A percentile compares a stretch with the other conserved stretches of the same genome.
Evolutionary conservation across 78 protist genomes (phyloP).

Genomic region (Speleostelium caveatum): DNA sequence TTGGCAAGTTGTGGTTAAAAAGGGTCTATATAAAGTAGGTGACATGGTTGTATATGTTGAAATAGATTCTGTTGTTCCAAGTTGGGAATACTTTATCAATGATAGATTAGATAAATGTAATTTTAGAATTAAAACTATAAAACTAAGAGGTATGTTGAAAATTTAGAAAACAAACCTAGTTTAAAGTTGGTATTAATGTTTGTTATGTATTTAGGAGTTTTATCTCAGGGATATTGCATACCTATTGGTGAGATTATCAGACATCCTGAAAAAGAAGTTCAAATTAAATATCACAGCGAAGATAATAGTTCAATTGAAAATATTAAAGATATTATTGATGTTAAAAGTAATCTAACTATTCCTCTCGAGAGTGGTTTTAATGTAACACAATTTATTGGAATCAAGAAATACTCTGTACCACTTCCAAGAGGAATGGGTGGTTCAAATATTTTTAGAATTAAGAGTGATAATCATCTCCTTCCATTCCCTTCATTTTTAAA

Average conservation of each 20-base stretch:
- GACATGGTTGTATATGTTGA: slow-evolving; percentile 77
- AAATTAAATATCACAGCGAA: slow-evolving; percentile 12
- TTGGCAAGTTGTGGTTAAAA: slow-evolving; percentile 79
- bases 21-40: slow-evolving; percentile 57
- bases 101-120: slow-evolving; percentile 64
- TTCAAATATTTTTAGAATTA: background rate
- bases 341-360: background rate
- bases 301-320: background rate
- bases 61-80: slow-evolving; percentile 79
- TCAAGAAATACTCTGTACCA: slow-evolving; percentile 47
- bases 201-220: too few species aligned
- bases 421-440: slow-evolving; percentile 14
- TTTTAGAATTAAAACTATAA: slow-evolving; percentile 72
- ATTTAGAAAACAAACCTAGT: too few species aligned
- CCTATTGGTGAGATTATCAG: slow-evolving; percentile 42
- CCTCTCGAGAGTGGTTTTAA: slow-evolving; percentile 30
- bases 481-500: slow-evolving; percentile 68
- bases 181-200: too few species aligned
- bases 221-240: slow-evolving; percentile 68
- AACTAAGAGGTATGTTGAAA: slow-evolving; percentile 80
- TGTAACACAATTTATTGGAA: slow-evolving; percentile 73
- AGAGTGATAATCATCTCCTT: background rate
- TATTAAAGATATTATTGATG: background rate
- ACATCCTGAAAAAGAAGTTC: slow-evolving; percentile 35
- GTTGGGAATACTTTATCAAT: slow-evolving; percentile 61